phyloP scores from a whole-genome alignment of 148 eudicot genomes.

The Drosera capensis region DNA sequence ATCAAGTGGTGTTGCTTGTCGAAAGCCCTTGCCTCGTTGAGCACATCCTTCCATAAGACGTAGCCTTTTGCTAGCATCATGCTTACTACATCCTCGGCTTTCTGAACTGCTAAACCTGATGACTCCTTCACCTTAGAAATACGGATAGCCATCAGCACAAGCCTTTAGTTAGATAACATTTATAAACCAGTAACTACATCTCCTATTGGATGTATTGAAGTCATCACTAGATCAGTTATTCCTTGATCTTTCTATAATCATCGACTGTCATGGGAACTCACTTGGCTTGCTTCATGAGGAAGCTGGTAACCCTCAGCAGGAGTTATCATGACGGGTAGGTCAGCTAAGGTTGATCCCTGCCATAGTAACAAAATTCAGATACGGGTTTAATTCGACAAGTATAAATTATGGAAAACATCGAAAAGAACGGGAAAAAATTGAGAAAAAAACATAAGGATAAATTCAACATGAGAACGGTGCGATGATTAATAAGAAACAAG shows the following conservation, averaged over 20 bases:
- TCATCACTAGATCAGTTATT: too few species aligned
- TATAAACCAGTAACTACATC: too few species aligned
- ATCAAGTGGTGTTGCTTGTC: slow-evolving; percentile 33
- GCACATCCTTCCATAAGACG: slow-evolving; percentile 34
- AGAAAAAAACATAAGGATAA: too few species aligned
- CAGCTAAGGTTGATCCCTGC: slow-evolving; percentile 26
- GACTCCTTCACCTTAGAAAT: slow-evolving; percentile 10
- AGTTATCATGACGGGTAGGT: slow-evolving; percentile 20
- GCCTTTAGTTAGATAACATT: too few species aligned
- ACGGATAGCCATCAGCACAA: too few species aligned
- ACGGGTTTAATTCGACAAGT: not conserved
- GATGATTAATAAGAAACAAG: not conserved
- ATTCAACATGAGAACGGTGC: not conserved
- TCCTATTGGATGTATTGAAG: too few species aligned
- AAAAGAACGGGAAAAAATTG: not conserved
- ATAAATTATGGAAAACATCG: not conserved
- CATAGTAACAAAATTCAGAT: not conserved
- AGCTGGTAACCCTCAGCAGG: slow-evolving; percentile 26
- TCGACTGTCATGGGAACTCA: too few species aligned
- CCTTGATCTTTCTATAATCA: too few species aligned
- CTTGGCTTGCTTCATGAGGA: slow-evolving; percentile 26
- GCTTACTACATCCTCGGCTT: slow-evolving; percentile 48
- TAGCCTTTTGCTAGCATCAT: slow-evolving; percentile 43
- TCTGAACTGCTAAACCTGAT: slow-evolving; percentile 15
- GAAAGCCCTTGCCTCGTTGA: slow-evolving; percentile 32